Evolutionary conservation across 2,329 filamentous ascomycete species (phyloP), one percentile per base, ranked within the genome.

Genomic region (Rhinocladiella mackenziei): DNA sequence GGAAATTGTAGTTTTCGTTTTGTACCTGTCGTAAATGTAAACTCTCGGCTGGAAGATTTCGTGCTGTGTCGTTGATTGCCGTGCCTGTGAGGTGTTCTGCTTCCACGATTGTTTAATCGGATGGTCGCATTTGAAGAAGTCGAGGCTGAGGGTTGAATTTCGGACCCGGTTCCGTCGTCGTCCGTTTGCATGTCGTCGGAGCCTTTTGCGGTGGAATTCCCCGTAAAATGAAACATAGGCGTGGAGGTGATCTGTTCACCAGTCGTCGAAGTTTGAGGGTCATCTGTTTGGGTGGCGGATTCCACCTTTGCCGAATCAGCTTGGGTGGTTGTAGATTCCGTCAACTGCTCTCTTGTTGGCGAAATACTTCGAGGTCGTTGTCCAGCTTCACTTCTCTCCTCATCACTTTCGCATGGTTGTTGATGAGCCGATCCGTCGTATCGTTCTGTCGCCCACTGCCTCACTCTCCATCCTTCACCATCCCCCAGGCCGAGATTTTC

Each of bases 401-500:
- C 71, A 40, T 73, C 70, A 34, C 60, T 66, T 29, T 73, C 71
- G 38, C 44, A 52, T 38, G 40, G 48, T 28, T 42, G 52, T 22
- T 43, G 43, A 22, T 46, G 64, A 26, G 54, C 57, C 22, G 62
- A 58, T 14, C 68, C 67, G 53, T 73, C 69, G 45, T 66, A 66
- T 46, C 67, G 64, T 54, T 71, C 69, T 9, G 68, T 71, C 17
- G 70, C 70, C 80, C 80, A 83, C 62, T 80, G 76, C 51, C 80
- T 67, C 48, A 84, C 72, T 55, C 70, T 70, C 74, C 76, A 80
- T 5, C 79, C 87, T 63, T 95, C 89, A 10, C 86, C 86, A 63
- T 92, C 86, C 35, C 76, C 77, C 9, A 92, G 62, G 0, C 87
- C 88, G 43, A 94, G 73, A 53, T 86, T 81, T 60, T 89, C 82